Evolutionary conservation across 2,329 filamentous ascomycete genomes (phyloP).

Genomic region (Orbilia quercus): DNA sequence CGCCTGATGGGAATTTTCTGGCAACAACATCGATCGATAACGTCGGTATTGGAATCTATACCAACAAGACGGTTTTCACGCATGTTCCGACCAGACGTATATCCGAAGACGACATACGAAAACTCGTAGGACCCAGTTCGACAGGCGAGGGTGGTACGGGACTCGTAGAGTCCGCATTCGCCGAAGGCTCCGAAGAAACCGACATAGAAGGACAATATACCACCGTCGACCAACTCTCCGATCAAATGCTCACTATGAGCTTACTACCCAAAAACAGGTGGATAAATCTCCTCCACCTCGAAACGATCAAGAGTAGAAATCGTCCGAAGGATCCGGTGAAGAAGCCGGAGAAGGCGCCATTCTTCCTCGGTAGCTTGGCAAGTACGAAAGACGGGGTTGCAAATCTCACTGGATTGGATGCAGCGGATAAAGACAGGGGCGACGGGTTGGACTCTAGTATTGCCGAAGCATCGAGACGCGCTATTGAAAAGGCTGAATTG

Average conservation of each 20-base stretch:
- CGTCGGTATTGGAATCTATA: conserved; percentile 91
- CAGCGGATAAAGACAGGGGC: conserved; percentile 63
- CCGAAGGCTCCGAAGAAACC: conserved; percentile 67
- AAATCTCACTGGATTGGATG: conserved; percentile 17
- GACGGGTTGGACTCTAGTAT: conserved; percentile 58
- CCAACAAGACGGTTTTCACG: conserved; percentile 89
- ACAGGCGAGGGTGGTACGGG: conserved; percentile 84
- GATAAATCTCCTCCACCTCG: conserved; percentile 93
- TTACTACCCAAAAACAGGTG: conserved; percentile 89
- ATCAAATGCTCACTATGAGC: conserved; percentile 86
- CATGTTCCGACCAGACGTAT: conserved; percentile 88
- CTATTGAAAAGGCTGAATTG: conserved; percentile 66
- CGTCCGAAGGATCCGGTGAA: conserved; percentile 93
- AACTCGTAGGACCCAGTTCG: conserved; percentile 75
- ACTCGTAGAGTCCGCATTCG: conserved; percentile 80
- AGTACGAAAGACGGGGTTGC: conserved; percentile 41
- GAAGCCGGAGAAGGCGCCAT: conserved; percentile 90
- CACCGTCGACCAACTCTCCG: conserved; percentile 79
- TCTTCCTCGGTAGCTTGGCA: conserved; percentile 79
- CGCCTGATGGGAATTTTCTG: conserved; percentile 89
- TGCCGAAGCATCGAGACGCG: conserved; percentile 41
- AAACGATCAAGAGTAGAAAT: conserved; percentile 83
- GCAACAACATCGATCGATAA: conserved; percentile 85
- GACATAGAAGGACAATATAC: conserved; percentile 70
- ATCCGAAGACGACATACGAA: conserved; percentile 76